A percentile compares a stretch with the other conserved stretches of the same genome.
Conservation (phyloP, 441 rosid genomes). For the Flueggea neowawraea region DNA sequence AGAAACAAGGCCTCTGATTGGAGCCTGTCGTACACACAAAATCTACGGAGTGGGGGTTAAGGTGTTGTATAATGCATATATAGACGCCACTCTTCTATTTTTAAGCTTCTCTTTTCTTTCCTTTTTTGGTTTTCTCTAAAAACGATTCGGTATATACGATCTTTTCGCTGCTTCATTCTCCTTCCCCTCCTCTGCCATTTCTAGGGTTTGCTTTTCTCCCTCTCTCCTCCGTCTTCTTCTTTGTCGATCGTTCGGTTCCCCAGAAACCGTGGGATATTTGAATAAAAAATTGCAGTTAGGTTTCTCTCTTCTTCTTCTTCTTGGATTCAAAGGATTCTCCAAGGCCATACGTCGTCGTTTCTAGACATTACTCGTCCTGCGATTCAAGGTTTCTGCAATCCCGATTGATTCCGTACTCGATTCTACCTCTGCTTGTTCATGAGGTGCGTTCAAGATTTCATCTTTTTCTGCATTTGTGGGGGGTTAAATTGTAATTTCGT, state of each 20-base stretch:
- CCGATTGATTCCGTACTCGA: too few relatives aligned
- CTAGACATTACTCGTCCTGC: too few relatives aligned
- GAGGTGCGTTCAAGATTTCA: too few relatives aligned
- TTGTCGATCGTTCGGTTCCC: background rate
- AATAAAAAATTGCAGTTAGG: too few relatives aligned
- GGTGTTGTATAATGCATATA: conserved; percentile 22
- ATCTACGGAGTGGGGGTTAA: background rate
- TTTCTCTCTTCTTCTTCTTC: too few relatives aligned
- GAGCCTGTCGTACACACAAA: background rate
- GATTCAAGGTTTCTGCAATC: too few relatives aligned
- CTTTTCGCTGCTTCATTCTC: conserved; percentile 23
- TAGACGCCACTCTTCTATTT: background rate
- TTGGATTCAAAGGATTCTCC: too few relatives aligned
- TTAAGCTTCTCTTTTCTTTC: background rate
- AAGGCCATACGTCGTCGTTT: too few relatives aligned
- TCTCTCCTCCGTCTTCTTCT: background rate
- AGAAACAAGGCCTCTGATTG: background rate
- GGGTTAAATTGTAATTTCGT: too few relatives aligned
- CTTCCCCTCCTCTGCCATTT: conserved; percentile 29
- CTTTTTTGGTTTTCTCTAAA: conserved; percentile 1
- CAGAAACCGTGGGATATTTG: too few relatives aligned
- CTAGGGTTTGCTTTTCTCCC: conserved; percentile 2
- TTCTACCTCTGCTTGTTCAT: too few relatives aligned
- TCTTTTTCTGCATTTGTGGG: too few relatives aligned
- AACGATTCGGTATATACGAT: conserved; percentile 14